Evolutionary conservation across 176 grass and related monocot species (phyloP).

Genomic region (Miscanthus lutarioriparius): DNA sequence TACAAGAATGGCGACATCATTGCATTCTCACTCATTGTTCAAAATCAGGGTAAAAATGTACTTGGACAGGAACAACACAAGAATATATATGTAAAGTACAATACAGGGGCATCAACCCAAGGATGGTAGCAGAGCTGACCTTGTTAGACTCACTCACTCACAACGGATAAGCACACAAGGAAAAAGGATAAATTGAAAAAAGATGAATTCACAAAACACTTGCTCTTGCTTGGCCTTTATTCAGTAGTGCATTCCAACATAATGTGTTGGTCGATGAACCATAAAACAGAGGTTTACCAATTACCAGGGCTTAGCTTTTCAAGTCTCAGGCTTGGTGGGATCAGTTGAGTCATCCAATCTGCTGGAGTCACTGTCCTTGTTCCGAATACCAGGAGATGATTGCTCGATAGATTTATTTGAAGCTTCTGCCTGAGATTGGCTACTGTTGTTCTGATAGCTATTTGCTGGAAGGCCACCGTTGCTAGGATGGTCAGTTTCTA

Average conservation of each 20-base stretch:
- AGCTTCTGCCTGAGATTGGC: slow-evolving; percentile 22
- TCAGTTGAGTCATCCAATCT: not conserved
- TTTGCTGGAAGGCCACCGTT: not conserved
- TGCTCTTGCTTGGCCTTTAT: slow-evolving; percentile 7
- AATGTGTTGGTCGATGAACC: not conserved
- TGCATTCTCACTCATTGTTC: not conserved
- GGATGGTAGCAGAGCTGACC: not conserved
- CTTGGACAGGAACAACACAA: not conserved
- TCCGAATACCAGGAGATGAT: slow-evolving; percentile 1
- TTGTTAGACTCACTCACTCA: slow-evolving; percentile 25
- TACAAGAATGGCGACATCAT: not conserved
- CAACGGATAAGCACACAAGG: not conserved
- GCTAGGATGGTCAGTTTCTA: not conserved
- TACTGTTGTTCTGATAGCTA: not conserved
- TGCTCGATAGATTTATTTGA: not conserved
- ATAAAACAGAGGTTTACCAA: not conserved
- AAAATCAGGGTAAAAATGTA: slow-evolving; percentile 1
- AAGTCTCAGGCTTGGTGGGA: not conserved
- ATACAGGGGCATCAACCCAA: not conserved
- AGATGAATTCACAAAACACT: not conserved
- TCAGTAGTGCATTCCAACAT: not conserved
- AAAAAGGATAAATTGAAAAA: not conserved
- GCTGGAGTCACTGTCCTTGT: not conserved
- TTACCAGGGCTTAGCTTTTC: slow-evolving; percentile 2
- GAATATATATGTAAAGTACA: not conserved